Conservation (phyloP, 139 green algal genomes). For the Closterium sp. region DNA sequence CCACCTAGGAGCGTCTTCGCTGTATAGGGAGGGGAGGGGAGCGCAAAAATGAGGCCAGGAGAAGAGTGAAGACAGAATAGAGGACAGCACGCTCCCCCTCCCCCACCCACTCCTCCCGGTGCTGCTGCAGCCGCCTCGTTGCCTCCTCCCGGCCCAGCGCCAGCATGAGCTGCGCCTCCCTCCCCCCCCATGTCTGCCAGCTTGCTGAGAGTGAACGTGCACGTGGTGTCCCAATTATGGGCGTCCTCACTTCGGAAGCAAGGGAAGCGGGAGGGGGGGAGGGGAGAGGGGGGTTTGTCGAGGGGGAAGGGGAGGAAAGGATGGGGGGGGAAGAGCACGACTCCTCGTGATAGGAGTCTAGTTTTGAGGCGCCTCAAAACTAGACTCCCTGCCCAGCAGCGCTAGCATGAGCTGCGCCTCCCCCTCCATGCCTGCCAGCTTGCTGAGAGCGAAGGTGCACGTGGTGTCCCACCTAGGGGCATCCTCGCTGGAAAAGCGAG, state of each 20-base stretch:
- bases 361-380: no score
- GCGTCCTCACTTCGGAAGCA: constrained; percentile 41
- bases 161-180: no score
- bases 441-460: constrained; percentile 13
- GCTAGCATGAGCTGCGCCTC: constrained; percentile 5
- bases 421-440: constrained; percentile 6
- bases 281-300: background rate
- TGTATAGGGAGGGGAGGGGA: background rate
- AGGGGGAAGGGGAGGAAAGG: no score
- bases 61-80: no score
- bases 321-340: no score
- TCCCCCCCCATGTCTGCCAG: constrained; percentile 20
- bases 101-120: background rate
- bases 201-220: constrained; percentile 12
- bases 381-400: background rate
- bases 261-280: no score
- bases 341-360: no score
- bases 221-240: constrained; percentile 18
- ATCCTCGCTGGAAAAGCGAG: constrained; percentile 3
- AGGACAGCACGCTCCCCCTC: no score
- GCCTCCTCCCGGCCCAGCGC: constrained; percentile 16
- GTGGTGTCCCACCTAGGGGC: constrained; percentile 18
- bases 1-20: constrained; percentile 27
- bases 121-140: background rate
- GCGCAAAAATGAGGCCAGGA: no score